Conservation (phyloP, 1,139 yeast species). For the Barnettozyma hawaiiensis region DNA sequence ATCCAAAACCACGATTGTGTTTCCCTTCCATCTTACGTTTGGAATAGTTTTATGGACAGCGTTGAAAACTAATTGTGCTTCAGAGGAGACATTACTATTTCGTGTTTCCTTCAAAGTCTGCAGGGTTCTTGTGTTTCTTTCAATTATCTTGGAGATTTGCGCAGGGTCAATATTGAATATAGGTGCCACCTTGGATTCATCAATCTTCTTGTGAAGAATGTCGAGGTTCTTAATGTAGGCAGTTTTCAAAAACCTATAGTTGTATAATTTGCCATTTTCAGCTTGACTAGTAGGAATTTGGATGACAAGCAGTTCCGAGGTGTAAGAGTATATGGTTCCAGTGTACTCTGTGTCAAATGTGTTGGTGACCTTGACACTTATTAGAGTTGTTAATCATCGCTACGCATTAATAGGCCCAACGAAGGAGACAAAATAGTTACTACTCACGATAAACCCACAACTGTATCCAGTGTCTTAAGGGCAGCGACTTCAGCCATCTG, state of each 20-base stretch:
- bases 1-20: conserved; percentile 46
- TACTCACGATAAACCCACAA: conserved; percentile 26
- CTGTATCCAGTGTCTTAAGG: conserved; percentile 17
- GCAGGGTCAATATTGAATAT: conserved; percentile 18
- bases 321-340: conserved; percentile 61
- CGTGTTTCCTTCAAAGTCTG: conserved; percentile 21
- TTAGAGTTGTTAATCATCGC: conserved; percentile 23
- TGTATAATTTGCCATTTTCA: conserved; percentile 21
- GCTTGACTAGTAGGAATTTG: conserved; percentile 14
- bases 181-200: conserved; percentile 24
- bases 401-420: too few relatives aligned
- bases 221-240: conserved; percentile 52
- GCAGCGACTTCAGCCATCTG: conserved; percentile 10
- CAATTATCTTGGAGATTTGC: conserved; percentile 18
- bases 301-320: conserved; percentile 29
- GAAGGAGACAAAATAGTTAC: too few relatives aligned
- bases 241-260: conserved; percentile 52
- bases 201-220: conserved; percentile 29
- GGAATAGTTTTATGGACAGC: conserved; percentile 45
- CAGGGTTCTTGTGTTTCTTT: conserved; percentile 21
- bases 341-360: conserved; percentile 49
- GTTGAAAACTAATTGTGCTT: conserved; percentile 46
- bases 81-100: conserved; percentile 38
- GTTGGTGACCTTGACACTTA: conserved; percentile 55
- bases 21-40: conserved; percentile 43